Base-by-base conservation (phyloP, 2,329 filamentous ascomycete genomes). In the Xylaria sp. region DNA sequence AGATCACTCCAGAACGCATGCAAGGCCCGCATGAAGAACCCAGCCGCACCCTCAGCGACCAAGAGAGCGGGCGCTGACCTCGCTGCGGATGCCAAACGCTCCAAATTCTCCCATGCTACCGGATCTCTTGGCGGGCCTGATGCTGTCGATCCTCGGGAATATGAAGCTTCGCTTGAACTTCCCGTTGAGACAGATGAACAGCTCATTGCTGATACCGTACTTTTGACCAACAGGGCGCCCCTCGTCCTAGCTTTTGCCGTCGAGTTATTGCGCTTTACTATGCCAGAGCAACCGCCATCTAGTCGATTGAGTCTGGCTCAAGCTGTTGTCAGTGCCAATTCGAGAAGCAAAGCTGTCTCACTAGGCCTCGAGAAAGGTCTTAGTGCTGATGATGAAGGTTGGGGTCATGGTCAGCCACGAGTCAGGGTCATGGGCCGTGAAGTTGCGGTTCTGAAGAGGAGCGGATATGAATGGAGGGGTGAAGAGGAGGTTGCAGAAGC, bases 211-310 rank as follows among this genome's bases (percentile, higher is more conserved):
- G 72, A 75, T 1, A 83, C 83, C 0, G 76, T 78, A 0, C 66
- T 96, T 1, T 76, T 86, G 62, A 94, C 90, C 0, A 95, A 96
- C 68, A 81, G 92, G 46, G 91, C 92, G 1, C 91, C 92, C 1
- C 76, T 96, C 1, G 85, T 96, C 1, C 79, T 96, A 4, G 91
- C 91, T 37, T 65, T 65, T 55, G 61, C 61, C 3, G 55, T 65
- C 35, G 63, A 65, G 55, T 49, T 65, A 13, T 72, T 95, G 52
- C 87, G 89, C 51, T 86, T 88, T 70, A 95, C 90, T 0, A 93
- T 92, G 87, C 89, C 91, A 0, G 87, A 90, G 65, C 92, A 96
- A 71, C 91, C 91, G 2, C 79, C 87, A 2, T 94, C 90, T n/a
- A 93, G 90, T 70, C 81, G 90, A 52, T 76, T 96, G 18, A 95